Base-by-base conservation (phyloP, 805 yeast genomes). In the Saccharomycopsis amapae region DNA sequence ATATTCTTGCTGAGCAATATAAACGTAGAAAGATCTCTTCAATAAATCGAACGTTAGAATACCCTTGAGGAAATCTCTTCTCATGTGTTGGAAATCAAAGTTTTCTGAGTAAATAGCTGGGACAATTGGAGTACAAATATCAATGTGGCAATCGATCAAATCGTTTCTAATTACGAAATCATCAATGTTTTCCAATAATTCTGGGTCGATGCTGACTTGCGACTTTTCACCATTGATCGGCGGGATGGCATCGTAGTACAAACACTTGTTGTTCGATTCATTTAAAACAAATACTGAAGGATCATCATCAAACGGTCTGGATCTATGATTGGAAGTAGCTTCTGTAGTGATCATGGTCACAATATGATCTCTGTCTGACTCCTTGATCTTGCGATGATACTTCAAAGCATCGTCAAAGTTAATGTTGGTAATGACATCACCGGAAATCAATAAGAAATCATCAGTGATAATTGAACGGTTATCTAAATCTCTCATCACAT, bases 61-160 rank as follows among this genome's bases (percentile, higher is more conserved):
- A 45, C 97, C 97, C 55, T 78, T 82, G 25, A 90, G 85, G 59
- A 90, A 93, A 64, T 93, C 97, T 30, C 75, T 71, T 62, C 98
- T 75, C 52, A 90, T 68, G 43, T 76, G 69, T 62, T 90, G 96
- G 62, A 89, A 93, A 66, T 93, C 98, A 57, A 93, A 93, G 62
- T 93, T 90, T 58, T 93, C 98, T 57, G 87, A 95, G 67, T 90
- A 93, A 50, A 90, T 81, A 13, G 94, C 93, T 1, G 97, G 97
- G 9, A 93, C 96, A 54, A 81, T 87, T 2, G 95, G 87, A 5
- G 97, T 74, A 64, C 98, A 93, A 50, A 93, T 87, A 65, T 93
- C 98, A 45, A 93, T 88, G 61, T 85, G 93, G 62, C 98, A 93
- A 67, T 93, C 98, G 49, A 93, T 89, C 53, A 93, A 74, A 63